Conservation (phyloP, 1,139 yeast species). For the Debaryomyces nepalensis region DNA sequence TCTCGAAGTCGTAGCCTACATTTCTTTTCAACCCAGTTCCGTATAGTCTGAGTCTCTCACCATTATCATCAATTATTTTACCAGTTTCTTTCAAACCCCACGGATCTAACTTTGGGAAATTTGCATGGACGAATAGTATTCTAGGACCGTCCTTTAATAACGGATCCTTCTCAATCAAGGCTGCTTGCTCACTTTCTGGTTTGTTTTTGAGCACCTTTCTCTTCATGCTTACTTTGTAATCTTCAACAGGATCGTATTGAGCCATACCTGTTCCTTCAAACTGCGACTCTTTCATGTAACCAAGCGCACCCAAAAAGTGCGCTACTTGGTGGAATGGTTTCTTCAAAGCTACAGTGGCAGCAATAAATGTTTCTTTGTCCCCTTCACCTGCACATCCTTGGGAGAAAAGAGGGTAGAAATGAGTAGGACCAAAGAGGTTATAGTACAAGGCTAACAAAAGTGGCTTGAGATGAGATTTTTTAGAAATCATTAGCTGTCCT, state of each 20-base stretch:
- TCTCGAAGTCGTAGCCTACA: slow-evolving; percentile 63
- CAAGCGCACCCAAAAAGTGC: slow-evolving; percentile 57
- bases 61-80: slow-evolving; percentile 47
- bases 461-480: slow-evolving; percentile 65
- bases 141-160: slow-evolving; percentile 38
- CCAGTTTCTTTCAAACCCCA: slow-evolving; percentile 48
- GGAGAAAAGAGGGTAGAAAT: slow-evolving; percentile 81
- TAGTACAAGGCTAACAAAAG: slow-evolving; percentile 73
- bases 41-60: slow-evolving; percentile 53
- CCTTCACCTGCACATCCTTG: slow-evolving; percentile 92
- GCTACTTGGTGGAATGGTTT: slow-evolving; percentile 73
- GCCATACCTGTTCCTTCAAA: slow-evolving; percentile 75
- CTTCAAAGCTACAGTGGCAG: slow-evolving; percentile 70
- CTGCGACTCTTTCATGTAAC: slow-evolving; percentile 47
- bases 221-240: slow-evolving; percentile 35
- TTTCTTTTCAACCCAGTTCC: slow-evolving; percentile 57
- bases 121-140: slow-evolving; percentile 65
- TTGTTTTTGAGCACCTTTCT: slow-evolving; percentile 13
- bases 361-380: slow-evolving; percentile 86
- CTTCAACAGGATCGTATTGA: slow-evolving; percentile 69
- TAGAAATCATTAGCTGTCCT: slow-evolving; percentile 77
- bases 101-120: slow-evolving; percentile 68
- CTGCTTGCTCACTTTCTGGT: slow-evolving; percentile 18
- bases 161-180: slow-evolving; percentile 20
- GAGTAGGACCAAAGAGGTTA: slow-evolving; percentile 77